A percentile compares a stretch with the other conserved stretches of the same genome.
Conservation (phyloP, 768 basidiomycete species). For the Boletus reticulatus region DNA sequence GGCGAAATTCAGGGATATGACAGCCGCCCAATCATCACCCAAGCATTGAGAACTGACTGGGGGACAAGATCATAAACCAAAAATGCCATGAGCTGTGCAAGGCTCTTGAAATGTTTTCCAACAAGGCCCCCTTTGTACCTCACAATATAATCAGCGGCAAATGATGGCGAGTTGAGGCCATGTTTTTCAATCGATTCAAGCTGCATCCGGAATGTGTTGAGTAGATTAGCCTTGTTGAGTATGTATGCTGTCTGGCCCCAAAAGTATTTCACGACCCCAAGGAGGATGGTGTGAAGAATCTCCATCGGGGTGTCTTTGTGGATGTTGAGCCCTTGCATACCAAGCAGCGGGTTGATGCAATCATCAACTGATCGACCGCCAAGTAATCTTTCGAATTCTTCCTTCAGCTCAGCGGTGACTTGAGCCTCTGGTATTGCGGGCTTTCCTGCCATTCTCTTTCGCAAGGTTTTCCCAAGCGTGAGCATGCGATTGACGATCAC, state of each 20-base stretch:
- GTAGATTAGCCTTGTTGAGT: slow-evolving; percentile 19
- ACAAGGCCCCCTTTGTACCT: slow-evolving; percentile 31
- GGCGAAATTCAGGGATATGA: too few relatives aligned
- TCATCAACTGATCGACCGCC: slow-evolving; percentile 4
- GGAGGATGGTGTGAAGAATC: slow-evolving; percentile 34
- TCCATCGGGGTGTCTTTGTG: slow-evolving; percentile 33
- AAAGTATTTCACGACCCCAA: slow-evolving; percentile 36
- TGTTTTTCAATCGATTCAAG: slow-evolving; percentile 23
- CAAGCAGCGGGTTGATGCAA: slow-evolving; percentile 13
- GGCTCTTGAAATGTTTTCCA: slow-evolving; percentile 32
- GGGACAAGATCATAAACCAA: slow-evolving; percentile 32
- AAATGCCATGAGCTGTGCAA: slow-evolving; percentile 31
- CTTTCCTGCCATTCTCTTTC: neutral
- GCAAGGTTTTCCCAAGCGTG: slow-evolving; percentile 25
- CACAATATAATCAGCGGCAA: slow-evolving; percentile 32
- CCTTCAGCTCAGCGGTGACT: neutral
- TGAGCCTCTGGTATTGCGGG: slow-evolving; percentile 1
- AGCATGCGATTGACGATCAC: slow-evolving; percentile 25
- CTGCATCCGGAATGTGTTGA: slow-evolving; percentile 20
- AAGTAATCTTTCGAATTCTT: slow-evolving; percentile 2
- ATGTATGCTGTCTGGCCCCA: slow-evolving; percentile 25
- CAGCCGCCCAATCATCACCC: slow-evolving; percentile 34
- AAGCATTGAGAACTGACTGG: slow-evolving; percentile 22
- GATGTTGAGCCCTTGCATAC: slow-evolving; percentile 24
- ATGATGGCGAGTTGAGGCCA: slow-evolving; percentile 25